phyloP scores from a whole-genome alignment of 148 eudicot genomes.

The Suaeda aralocaspica region DNA sequence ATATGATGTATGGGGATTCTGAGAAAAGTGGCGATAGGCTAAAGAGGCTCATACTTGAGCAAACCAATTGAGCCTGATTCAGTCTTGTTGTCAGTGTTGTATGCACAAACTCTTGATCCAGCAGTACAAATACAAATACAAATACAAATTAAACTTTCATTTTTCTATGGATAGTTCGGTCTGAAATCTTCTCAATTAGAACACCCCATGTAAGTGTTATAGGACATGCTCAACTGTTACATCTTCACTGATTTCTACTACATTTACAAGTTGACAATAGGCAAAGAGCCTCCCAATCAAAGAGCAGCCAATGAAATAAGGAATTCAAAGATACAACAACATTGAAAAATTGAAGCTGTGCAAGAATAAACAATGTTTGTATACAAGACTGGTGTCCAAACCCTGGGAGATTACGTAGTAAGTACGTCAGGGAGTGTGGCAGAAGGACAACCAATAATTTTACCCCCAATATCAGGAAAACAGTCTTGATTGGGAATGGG shows the following conservation, averaged over 20 bases:
- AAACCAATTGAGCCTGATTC: too few species aligned
- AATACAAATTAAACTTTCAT: background rate
- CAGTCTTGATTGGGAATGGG: constrained; percentile 44
- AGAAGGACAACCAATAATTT: constrained; percentile 47
- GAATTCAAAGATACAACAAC: background rate
- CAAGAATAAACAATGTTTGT: background rate
- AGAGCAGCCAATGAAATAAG: background rate
- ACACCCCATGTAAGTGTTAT: background rate
- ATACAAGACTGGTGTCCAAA: background rate
- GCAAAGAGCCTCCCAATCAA: background rate
- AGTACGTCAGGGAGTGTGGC: constrained; percentile 45
- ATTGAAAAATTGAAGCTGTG: constrained; percentile 4
- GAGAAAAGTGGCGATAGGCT: too few species aligned
- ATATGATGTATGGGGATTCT: too few species aligned
- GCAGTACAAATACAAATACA: background rate
- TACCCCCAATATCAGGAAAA: constrained; percentile 70
- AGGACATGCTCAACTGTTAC: background rate
- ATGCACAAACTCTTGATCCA: too few species aligned
- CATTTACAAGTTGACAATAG: background rate
- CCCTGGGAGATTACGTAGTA: constrained; percentile 32
- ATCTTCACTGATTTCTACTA: background rate
- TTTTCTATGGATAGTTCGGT: too few species aligned
- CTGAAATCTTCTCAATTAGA: background rate
- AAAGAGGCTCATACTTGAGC: too few species aligned
- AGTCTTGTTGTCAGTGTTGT: too few species aligned